phyloP scores from a whole-genome alignment of 2,329 filamentous ascomycete genomes.

The Fusarium citri region DNA sequence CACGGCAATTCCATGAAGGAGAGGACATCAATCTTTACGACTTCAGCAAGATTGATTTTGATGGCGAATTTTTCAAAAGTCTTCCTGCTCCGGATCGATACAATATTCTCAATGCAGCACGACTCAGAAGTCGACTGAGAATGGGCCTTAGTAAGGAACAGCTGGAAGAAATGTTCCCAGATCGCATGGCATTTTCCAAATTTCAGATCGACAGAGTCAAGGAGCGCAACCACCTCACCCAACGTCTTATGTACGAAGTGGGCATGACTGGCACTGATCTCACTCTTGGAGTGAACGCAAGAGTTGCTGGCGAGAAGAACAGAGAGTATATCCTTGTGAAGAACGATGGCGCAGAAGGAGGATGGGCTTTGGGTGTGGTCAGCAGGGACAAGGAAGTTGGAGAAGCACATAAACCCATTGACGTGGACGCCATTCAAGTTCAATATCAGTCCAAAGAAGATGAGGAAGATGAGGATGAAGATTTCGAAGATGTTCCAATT shows the following conservation, averaged over 20 bases:
- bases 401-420: constrained; percentile 87
- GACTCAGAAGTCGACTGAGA: constrained; percentile 85
- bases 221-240: constrained; percentile 93
- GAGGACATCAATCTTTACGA: constrained; percentile 94
- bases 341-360: constrained; percentile 93
- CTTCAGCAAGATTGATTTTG: constrained; percentile 98
- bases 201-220: constrained; percentile 96
- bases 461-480: constrained; percentile 77
- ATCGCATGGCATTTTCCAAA: constrained; percentile 95
- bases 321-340: constrained; percentile 96
- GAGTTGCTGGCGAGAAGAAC: constrained; percentile 86
- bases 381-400: constrained; percentile 84
- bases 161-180: constrained; percentile 94
- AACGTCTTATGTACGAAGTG: constrained; percentile 92
- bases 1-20: constrained; percentile 88
- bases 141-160: constrained; percentile 99
- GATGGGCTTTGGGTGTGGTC: constrained; percentile 95
- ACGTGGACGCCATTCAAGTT: constrained; percentile 78
- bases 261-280: constrained; percentile 85
- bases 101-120: constrained; percentile 95
- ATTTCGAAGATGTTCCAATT: constrained; percentile 93
- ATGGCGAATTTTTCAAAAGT: constrained; percentile 94
- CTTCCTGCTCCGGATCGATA: constrained; percentile 91
- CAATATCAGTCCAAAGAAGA: constrained; percentile 69
- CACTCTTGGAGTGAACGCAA: constrained; percentile 71